Percentiles rank a stretch among this genome's conserved stretches.
These are phyloP conservation scores for Hydnomerulius pinastri DNA, from an alignment of 768 basidiomycete genomes.

Conservation along the genomic window DNA sequence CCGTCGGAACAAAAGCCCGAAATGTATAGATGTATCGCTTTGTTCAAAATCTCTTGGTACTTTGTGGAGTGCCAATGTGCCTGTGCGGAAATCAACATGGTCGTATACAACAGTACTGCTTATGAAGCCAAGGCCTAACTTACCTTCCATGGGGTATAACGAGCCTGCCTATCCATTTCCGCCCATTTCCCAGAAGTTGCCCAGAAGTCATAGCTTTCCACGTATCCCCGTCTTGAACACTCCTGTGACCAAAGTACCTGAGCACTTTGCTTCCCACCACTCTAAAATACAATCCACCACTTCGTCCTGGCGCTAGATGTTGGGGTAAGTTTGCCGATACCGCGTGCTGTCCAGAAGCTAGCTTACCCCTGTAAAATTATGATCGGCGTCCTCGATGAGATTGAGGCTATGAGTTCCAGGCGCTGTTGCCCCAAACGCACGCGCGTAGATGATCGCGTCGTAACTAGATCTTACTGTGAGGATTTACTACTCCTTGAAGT, in stretches of 20 bases:
- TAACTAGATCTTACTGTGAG: slow-evolving; percentile 43
- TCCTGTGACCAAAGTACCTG: slow-evolving; percentile 56
- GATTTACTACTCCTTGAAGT: background rate
- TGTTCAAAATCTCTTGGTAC: background rate
- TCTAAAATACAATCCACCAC: slow-evolving; percentile 66
- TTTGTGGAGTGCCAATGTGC: background rate
- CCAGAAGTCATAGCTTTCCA: slow-evolving; percentile 43
- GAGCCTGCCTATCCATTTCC: background rate
- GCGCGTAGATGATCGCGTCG: slow-evolving; percentile 71
- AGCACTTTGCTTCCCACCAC: slow-evolving; percentile 58
- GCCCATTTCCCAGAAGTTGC: background rate
- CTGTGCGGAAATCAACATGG: background rate
- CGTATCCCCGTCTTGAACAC: slow-evolving; percentile 61
- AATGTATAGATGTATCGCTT: background rate
- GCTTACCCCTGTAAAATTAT: slow-evolving; percentile 69
- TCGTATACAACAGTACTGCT: background rate
- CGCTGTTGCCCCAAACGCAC: slow-evolving; percentile 52
- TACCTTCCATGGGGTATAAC: background rate
- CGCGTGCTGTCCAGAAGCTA: background rate
- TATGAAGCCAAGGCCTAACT: background rate
- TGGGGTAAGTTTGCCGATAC: slow-evolving; percentile 4
- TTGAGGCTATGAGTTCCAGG: slow-evolving; percentile 74
- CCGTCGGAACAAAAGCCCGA: background rate
- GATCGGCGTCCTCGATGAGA: slow-evolving; percentile 73
- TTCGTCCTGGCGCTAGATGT: slow-evolving; percentile 56